Base-by-base conservation (phyloP, 2,329 filamentous ascomycete genomes). In the Cercospora zeae-maydis region DNA sequence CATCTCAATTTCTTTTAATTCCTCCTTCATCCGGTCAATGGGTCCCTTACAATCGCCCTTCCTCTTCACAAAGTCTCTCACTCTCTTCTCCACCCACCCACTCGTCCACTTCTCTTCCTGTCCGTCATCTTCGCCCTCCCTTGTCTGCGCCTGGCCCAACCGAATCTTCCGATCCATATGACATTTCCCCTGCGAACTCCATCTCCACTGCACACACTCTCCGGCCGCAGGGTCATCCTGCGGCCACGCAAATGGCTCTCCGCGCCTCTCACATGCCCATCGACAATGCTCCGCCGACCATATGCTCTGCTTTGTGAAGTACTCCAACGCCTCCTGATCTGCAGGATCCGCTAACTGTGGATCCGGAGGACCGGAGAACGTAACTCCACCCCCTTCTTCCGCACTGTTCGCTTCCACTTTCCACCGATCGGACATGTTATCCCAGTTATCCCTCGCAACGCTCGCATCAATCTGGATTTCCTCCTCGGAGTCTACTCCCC, bases 41-140 rank as follows among this genome's bases (percentile, higher is more conserved):
- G 14, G 14, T 3, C 27, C 31, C 14, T 34, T 16, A 33, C 49
- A 52, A 34, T 52, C 49, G n/a, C 49, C 49, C 14, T 30, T 52
- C 14, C 49, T 52, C 31, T 52, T 31, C 49, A 52, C 49, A 31
- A 57, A 68, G 16, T 54, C 51, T 21, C 47, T 24, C 11, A 70
- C 64, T 4, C 67, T 37, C 49, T 65, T 63, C 16, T 34, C 57
- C 33, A 64, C 47, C 68, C 68, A 70, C 1, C 68, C 67, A 59
- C 67, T 67, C 24, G 27, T 45, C 63, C 63, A 65, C 16, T 37
- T 49, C 9, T 53, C n/a, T 8, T 54, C 52, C 11, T 33, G 27
- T 19, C 49, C 37, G 13, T 58, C 37, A 34, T 37, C 19, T 24
- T 59, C 57, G n/a, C 30, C 54, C 39, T 53, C 27, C 64, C 59